Evolutionary conservation across 2,329 filamentous ascomycete species (phyloP), one percentile per base, ranked within the genome.

Genomic region (Graphium sp.): DNA sequence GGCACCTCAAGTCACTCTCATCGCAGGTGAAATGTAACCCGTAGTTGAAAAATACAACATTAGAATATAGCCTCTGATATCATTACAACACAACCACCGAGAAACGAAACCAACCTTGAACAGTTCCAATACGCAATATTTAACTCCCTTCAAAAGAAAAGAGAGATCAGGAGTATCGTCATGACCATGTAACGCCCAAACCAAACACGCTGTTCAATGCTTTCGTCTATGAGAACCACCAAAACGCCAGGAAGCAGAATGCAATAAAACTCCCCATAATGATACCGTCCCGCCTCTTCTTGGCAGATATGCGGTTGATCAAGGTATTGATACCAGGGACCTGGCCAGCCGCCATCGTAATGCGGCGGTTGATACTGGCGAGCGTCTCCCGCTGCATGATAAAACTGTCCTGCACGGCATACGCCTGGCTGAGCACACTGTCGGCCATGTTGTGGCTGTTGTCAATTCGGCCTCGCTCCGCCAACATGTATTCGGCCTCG

Each of bases 401-500:
- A 49, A 98, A 95, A 50, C 65, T 85, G 56, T 95, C 84, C 48
- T 93, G 91, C 30, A 95, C 83, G 8, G 87, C 85, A 55, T 98
- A 98, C 6, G 89, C 89, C 58, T 95, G 89, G 47, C 78, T 85
- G 34, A 98, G 62, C 19, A 98, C 84, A 36, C 71, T 79, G 50
- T 98, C 89, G 26, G 83, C 77, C 61, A 92, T 74, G 40, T 72
- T 78, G 53, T 95, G 79, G 44, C 81, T 91, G 48, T 83, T 77
- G 47, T 98, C 89, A 45, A 98, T 72, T 37, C 80, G 70, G 36
- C 63, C 60, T 29, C 89, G 69, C 63, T 98, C 89, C 42, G 81
- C 78, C 17, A 98, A 66, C 85, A 98, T 94, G 59, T 95, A 98
- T 35, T 98, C 87, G 26, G 83, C 83, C 56, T 95, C 89, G 31